Evolutionary conservation across 805 yeast genomes (phyloP), one percentile per base, ranked within the genome.

Genomic region (Kuraishia ogatae): DNA sequence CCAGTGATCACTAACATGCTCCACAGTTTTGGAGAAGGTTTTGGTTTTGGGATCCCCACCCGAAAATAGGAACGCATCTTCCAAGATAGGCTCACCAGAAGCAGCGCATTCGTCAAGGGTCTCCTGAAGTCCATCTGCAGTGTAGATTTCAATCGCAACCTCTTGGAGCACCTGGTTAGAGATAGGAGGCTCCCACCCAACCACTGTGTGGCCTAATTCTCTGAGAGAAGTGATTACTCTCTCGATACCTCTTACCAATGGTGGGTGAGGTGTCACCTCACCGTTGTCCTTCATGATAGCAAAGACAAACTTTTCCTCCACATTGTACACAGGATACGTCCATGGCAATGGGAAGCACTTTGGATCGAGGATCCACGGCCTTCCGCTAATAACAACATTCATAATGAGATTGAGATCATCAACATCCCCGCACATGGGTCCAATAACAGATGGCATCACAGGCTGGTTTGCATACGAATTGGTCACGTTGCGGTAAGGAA

Each of bases 361-460:
- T 2, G 84, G 80, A 61, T 84, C 87, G 46, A 61, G 54, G 7
- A 62, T 54, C 82, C 84, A 77, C 7, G 82, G 79, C 57, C 76
- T 66, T 19, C 67, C 58, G 43, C 65, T 66, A 20, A 78, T 61
- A 13, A 81, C 65, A 1, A 69, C 58, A 53, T 74, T 68, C 47
- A 73, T 69, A 54, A 76, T 68, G 22, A 68, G 62, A 50, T 72
- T 73, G 49, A 70, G 46, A 58, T 70, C 75, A 35, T 66, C 64
- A 23, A 70, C 39, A 52, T 57, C 58, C 24, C 61, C 55, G 26
- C 68, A 61, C 64, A 70, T 64, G 52, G 75, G 75, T 1, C 74
- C 75, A 43, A 67, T 65, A 39, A 71, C 74, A 1, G 73, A 68
- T 6, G 66, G 59, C 29, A 71, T 62, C 7, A 63, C 57, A 6